Evolutionary conservation across 208 protist species (phyloP), one percentile per base, ranked within the genome.

Genomic region (Leishmania martiniquensis): DNA sequence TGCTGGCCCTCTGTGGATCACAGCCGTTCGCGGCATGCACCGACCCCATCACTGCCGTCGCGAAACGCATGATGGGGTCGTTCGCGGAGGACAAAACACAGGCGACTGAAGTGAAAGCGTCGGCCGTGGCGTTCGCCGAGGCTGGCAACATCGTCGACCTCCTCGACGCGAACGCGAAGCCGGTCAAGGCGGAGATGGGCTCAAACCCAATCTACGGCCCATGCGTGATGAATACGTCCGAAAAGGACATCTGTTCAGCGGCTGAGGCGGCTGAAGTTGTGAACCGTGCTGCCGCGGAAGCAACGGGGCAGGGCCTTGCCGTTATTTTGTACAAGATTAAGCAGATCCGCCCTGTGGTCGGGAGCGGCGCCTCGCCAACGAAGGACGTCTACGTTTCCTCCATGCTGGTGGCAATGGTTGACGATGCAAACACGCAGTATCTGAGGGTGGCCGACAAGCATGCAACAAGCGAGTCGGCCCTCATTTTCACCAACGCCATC

Each of bases 161-260:
- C 32, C 81, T 89, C 10, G 45, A 45, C 4, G 55, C 51, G 9
- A 60, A 76, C n/a, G 78, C 67, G 39, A 55, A 77, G 57, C 74
- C 72, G 20, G 66, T 72, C n/a, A 87, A 85, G 71, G 78, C 66
- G 45, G 78, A 84, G 66, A 72, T 88, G 69, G 87, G 85, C 74
- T 82, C 79, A 17, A 91, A 87, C 70, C 87, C 87, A 17, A 82
- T 93, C 74, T 93, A 76, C 68, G 89, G 89, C 25, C 77, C 82
- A 10, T 89, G 89, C 51, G 66, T 93, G n/a, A 81, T 87, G 79
- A 85, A 87, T 78, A 67, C 86, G 15, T 79, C 81, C 22, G 85
- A 93, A 59, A 80, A 74, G 52, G 34, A 76, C 34, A 54, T 93
- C 57, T 70, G 62, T 57, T 63, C 66, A 32, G 59, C 79, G 1